Conservation (phyloP, 148 eudicot genomes). For the Cornus florida region DNA sequence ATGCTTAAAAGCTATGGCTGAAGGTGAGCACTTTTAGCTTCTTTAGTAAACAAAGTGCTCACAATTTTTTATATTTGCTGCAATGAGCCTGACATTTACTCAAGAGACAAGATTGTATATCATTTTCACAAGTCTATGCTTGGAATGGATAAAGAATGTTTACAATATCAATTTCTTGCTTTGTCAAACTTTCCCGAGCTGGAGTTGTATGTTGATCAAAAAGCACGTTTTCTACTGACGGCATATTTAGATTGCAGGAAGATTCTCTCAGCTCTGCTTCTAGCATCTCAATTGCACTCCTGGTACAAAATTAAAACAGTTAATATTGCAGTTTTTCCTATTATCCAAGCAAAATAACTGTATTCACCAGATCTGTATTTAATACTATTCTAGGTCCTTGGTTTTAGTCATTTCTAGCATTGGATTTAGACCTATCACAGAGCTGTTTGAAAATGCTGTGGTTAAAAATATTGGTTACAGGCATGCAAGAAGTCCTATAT, state of each 20-base stretch:
- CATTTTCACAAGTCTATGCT: background rate
- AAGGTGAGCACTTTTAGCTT: background rate
- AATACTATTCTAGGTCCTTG: background rate
- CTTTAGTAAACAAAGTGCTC: background rate
- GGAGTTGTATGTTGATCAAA: constrained; percentile 45
- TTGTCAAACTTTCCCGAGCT: constrained; percentile 16
- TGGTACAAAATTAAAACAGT: constrained; percentile 25
- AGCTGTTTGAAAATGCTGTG: background rate
- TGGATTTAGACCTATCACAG: background rate
- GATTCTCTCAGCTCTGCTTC: constrained; percentile 66
- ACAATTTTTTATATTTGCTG: no score
- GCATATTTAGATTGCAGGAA: constrained; percentile 19
- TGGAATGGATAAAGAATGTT: constrained; percentile 21
- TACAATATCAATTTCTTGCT: constrained; percentile 51
- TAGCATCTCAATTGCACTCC: constrained; percentile 88
- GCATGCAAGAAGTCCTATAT: background rate
- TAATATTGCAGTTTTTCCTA: background rate
- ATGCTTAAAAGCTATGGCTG: background rate
- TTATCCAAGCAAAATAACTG: background rate
- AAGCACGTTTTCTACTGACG: constrained; percentile 24
- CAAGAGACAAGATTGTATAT: background rate
- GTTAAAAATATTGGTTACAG: background rate
- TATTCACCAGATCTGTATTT: background rate
- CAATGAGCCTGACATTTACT: background rate
- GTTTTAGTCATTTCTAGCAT: background rate